A percentile compares a stretch with the other conserved stretches of the same genome.
Evolutionary conservation across 2,329 filamentous ascomycete genomes (phyloP).

Genomic region (Shiraia bambusicola): DNA sequence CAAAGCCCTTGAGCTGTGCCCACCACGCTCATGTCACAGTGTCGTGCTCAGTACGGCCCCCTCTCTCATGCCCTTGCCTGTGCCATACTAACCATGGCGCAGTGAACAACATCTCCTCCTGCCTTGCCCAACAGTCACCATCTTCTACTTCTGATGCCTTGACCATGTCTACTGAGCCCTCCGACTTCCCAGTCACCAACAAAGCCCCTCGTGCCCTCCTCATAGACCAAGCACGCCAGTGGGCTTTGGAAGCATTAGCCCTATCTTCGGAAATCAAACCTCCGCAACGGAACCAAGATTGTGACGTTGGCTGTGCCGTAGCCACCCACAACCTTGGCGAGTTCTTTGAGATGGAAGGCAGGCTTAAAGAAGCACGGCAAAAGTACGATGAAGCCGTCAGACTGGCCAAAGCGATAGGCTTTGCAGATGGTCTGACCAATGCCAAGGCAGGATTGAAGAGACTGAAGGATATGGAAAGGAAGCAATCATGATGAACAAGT

Average conservation of each 20-base stretch:
- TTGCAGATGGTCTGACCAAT: conserved; percentile 48
- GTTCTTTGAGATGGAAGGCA: conserved; percentile 73
- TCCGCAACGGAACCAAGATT: conserved; percentile 71
- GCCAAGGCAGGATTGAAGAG: conserved; percentile 46
- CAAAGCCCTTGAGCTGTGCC: conserved; percentile 73
- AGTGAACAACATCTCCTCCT: conserved; percentile 80
- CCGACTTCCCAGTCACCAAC: conserved; percentile 39
- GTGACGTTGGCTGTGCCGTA: conserved; percentile 78
- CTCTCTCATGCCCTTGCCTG: neutral
- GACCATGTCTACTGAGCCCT: conserved; percentile 36
- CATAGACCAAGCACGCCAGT: conserved; percentile 70
- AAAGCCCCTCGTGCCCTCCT: conserved; percentile 60
- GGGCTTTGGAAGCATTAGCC: conserved; percentile 75
- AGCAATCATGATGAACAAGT: neutral
- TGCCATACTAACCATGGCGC: conserved; percentile 7
- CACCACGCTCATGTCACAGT: conserved; percentile 69
- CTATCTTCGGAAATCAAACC: conserved; percentile 66
- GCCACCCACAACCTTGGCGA: conserved; percentile 86
- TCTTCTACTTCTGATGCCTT: conserved; percentile 30
- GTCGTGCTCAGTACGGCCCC: conserved; percentile 68
- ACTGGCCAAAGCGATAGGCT: conserved; percentile 55
- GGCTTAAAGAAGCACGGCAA: conserved; percentile 63
- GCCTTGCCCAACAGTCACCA: conserved; percentile 66
- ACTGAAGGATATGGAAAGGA: conserved; percentile 28
- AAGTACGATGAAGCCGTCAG: conserved; percentile 69